Conservation (phyloP, 73 alveolate genomes). For the Loxodes magnus region DNA sequence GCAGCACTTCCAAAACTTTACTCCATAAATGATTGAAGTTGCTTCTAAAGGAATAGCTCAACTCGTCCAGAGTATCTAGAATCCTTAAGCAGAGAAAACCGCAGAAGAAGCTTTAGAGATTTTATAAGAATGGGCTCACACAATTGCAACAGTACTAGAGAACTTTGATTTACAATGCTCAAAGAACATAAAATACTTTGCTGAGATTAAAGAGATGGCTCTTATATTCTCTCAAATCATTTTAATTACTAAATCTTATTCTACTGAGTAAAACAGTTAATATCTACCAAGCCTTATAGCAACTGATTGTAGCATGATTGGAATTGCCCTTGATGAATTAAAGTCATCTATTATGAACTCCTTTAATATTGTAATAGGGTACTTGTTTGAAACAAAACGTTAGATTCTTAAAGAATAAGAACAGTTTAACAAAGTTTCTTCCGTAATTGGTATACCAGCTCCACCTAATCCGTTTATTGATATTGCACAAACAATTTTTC, state of each 20-base stretch:
- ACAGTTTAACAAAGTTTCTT: neutral
- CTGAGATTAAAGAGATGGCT: neutral
- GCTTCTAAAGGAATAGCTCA: neutral
- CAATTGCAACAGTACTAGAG: neutral
- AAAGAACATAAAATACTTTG: neutral
- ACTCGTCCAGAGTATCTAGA: neutral
- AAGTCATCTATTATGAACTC: conserved; percentile 1
- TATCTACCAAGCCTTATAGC: neutral
- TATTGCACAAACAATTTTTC: neutral
- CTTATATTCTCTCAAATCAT: neutral
- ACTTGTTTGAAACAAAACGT: conserved; percentile 1
- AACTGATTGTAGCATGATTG: neutral
- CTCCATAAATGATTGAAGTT: neutral
- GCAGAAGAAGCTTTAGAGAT: neutral
- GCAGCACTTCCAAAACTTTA: neutral
- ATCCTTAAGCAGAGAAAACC: neutral
- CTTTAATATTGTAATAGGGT: neutral
- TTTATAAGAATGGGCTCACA: conserved; percentile 11
- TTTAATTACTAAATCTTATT: too few relatives aligned
- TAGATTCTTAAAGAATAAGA: conserved; percentile 8
- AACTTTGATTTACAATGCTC: conserved; percentile 6
- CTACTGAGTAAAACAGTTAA: neutral
- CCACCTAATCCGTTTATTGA: conserved; percentile 6
- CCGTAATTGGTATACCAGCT: neutral
- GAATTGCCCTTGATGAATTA: neutral